Evolutionary conservation across 768 basidiomycete genomes (phyloP), one percentile per base, ranked within the genome.

Genomic region (Gymnopilus junonius): DNA sequence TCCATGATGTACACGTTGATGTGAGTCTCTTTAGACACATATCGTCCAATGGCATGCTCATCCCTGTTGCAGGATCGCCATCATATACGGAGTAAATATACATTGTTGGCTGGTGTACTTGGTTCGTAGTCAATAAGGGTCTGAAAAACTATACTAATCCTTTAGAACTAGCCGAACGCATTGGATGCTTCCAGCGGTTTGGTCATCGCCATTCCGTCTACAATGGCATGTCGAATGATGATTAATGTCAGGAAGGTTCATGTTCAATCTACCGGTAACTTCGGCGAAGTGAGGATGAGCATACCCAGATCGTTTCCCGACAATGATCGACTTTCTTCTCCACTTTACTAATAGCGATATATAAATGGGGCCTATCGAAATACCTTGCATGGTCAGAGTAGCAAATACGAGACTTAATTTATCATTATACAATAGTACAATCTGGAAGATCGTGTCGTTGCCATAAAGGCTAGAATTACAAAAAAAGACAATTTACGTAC

Each of bases 181-280:
- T 55, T 70, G 12, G 69, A 70, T 42, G 53, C 59, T 11, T 34
- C 62, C 40, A 66, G 67, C 6, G 67, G 57, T 7, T 42, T 65
- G 20, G 63, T 64, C 1, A 53, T 70, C 17, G 67, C 67, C 12
- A n/a, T 66, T 32, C 69, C 69, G 2, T 67, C 55, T 39, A 59
- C 65, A 1, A 60, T 68, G 60, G 58, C 63, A 15, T 34, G 63
- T 50, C 59, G 65, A 17, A 51, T 68, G 61, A 65, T 70, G 67
- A 70, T 70, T 25, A 70, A 63, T 27, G 62, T 70, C 2, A 60
- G 69, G 34, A 64, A 60, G 42, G 59, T 62, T 23, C 43, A 65
- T 39, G 43, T 48, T 31, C 48, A 61, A 27, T 45, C 57, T 32
- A 45, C 54, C 17, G n/a, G 15, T 37, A 27, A 11, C 32, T 48